Percentiles rank a stretch among this genome's conserved stretches.
Conservation (phyloP, 257 asterid genomes). For the Misopates orontium region DNA sequence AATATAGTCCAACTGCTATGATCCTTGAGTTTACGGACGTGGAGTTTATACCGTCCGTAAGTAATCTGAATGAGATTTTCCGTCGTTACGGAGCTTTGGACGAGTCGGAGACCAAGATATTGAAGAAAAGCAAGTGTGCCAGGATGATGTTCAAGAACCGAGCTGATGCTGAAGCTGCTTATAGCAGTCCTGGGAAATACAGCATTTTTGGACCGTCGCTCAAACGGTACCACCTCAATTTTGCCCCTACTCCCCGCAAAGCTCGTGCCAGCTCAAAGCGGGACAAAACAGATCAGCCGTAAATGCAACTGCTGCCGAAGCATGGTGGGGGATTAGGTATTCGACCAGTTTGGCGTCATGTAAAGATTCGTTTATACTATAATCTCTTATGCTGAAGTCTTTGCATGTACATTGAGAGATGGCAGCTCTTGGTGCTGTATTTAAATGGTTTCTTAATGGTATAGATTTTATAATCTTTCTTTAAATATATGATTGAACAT, state of each 20-base stretch:
- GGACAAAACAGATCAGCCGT: slow-evolving; percentile 31
- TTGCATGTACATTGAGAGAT: slow-evolving; percentile 35
- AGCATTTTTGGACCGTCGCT: slow-evolving; percentile 73
- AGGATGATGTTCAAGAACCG: slow-evolving; percentile 62
- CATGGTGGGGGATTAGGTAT: slow-evolving; percentile 30
- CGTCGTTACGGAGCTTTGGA: slow-evolving; percentile 54
- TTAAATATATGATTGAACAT: slow-evolving; percentile 12
- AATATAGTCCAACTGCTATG: slow-evolving; percentile 54
- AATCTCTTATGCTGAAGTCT: slow-evolving; percentile 19
- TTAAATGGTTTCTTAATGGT: slow-evolving; percentile 18
- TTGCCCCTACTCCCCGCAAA: slow-evolving; percentile 36
- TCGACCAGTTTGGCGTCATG: slow-evolving; percentile 4
- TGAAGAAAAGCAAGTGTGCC: slow-evolving; percentile 58
- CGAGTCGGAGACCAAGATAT: slow-evolving; percentile 54
- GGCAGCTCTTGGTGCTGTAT: slow-evolving; percentile 36
- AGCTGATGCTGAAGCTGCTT: slow-evolving; percentile 69
- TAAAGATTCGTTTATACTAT: not conserved
- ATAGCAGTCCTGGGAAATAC: slow-evolving; percentile 67
- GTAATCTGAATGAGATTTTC: slow-evolving; percentile 59
- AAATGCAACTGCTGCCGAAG: slow-evolving; percentile 24
- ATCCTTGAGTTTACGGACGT: slow-evolving; percentile 48
- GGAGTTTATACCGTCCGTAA: slow-evolving; percentile 57
- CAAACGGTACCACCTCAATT: slow-evolving; percentile 57
- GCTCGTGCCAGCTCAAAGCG: slow-evolving; percentile 39
- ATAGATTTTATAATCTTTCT: slow-evolving; percentile 16